Evolutionary conservation across 1,284 basidiomycete genomes (phyloP), one percentile per base, ranked within the genome.

Genomic region (Volvariella surrecta): DNA sequence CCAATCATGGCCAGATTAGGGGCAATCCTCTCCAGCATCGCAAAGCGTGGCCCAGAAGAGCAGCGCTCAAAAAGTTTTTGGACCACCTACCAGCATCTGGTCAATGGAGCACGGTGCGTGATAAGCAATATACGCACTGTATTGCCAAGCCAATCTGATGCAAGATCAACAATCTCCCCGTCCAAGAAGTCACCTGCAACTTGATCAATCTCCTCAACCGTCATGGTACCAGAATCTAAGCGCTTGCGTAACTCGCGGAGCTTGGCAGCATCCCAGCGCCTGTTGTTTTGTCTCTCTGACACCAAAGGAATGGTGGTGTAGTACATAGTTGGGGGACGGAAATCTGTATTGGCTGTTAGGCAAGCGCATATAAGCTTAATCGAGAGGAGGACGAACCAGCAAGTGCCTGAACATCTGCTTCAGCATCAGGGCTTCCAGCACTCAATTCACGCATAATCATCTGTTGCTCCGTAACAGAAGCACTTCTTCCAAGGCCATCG

Each of bases 131-230:
- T 45, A 66, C 77, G 59, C 58, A 94, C 88, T 43, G 95, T 99
- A 59, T 99, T 99, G 48, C 96, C 96, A 52, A 99, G 88, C 82
- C 96, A 99, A 63, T 99, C 94, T 32, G 89, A 91, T n/a, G 94
- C 85, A 48, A 98, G 76, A 59, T 95, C 87, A n/a, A 92, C 84
- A 48, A 89, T 89, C 60, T 89, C 85, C 21, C 82, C 89, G 51
- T 95, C 91, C 49, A 98, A 70, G 58, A 95, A 83, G 58, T 98
- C 93, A 37, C 73, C 74, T 2, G 92, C 89, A 44, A 96, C 82
- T 53, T 82, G 78, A 61, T 99, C 95, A 44, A 93, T 83, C 60
- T 98, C 93, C 43, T 87, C 85, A n/a, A 79, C 74, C 2, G 78
- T 73, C 68, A 92, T 87, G 4, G 77, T 82, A 21, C 85, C 86